A percentile compares a stretch with the other conserved stretches of the same genome.
phyloP scores from a whole-genome alignment of 78 protist species.

The Chrysochromulina tobinii region DNA sequence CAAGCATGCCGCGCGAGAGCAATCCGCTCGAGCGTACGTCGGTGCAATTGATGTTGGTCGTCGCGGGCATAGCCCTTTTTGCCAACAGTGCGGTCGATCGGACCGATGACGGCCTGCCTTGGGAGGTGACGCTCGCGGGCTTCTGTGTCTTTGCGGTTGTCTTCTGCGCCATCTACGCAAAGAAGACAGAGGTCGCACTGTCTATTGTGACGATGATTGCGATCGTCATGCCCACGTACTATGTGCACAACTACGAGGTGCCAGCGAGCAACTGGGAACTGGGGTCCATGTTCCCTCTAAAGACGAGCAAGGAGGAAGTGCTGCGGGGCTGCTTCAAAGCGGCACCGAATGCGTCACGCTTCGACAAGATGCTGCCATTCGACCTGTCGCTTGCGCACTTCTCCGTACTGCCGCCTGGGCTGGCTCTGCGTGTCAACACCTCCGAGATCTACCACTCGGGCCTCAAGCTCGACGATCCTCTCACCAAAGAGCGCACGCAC shows the following conservation, averaged over 20 bases:
- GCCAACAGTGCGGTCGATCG: background rate
- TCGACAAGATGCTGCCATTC: background rate
- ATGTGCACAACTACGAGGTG: background rate
- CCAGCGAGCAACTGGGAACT: background rate
- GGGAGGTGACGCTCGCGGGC: background rate
- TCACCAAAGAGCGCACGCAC: background rate
- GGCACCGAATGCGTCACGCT: no score
- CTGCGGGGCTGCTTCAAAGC: background rate
- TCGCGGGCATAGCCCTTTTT: background rate
- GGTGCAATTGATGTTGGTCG: background rate
- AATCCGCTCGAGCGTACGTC: background rate
- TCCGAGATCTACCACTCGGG: constrained; percentile 19
- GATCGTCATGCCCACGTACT: background rate
- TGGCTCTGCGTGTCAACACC: background rate
- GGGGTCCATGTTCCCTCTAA: background rate
- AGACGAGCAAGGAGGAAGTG: background rate
- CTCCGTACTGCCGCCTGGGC: background rate
- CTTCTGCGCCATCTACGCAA: background rate
- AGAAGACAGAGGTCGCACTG: background rate
- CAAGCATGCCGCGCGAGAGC: no score
- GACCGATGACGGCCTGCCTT: constrained; percentile 17
- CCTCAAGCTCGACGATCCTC: background rate
- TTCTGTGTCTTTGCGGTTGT: background rate
- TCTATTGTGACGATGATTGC: background rate
- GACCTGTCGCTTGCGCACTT: background rate